Evolutionary conservation across 768 basidiomycete genomes (phyloP), one percentile per base, ranked within the genome.

Genomic region (Trametes villosa): DNA sequence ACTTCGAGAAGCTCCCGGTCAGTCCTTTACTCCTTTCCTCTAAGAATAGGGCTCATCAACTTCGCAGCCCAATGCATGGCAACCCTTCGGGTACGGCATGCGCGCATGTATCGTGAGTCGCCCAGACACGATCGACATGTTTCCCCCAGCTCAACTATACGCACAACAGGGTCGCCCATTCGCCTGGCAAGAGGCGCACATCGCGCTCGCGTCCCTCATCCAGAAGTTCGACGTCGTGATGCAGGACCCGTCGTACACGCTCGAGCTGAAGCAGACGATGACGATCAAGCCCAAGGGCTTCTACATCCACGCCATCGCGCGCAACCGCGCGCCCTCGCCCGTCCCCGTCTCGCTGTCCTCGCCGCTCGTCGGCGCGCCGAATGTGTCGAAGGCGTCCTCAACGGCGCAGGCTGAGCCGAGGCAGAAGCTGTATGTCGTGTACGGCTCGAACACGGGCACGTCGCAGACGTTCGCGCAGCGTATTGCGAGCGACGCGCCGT

Each of bases 401-500:
- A 24, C 24, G 1, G 20, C 49, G 49, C 65, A 20, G 20, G 26
- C 34, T 3, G 66, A 65, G 59, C 57, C 56, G 13, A 71, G 65
- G 50, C 58, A 71, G 38, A 74, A 73, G 38, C 33, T 81, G 53
- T 76, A 78, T 52, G 68, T 79, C n/a, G 65, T 77, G 26, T 80
- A 78, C 64, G 78, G 80, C 2, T 79, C 78, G 30, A 83, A 83
- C 69, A 76, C 80, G 9, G 82, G 81, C 11, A 79, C 80, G 0
- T 81, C 76, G 26, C 79, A 83, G 67, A 74, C 75, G 30, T 81
- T 83, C 57, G 80, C 81, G 15, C 77, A 79, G 67, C 67, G 79
- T 26, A 68, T 83, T 20, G 78, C 76, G 9, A 75, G 71, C 40
- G 75, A 75, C 42, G 79, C 78, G 2, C 56, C 70, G 0, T 60